These are phyloP conservation scores for Vanderwaltozyma yarrowii DNA, from an alignment of 805 yeast species.

Conservation along the genomic window DNA sequence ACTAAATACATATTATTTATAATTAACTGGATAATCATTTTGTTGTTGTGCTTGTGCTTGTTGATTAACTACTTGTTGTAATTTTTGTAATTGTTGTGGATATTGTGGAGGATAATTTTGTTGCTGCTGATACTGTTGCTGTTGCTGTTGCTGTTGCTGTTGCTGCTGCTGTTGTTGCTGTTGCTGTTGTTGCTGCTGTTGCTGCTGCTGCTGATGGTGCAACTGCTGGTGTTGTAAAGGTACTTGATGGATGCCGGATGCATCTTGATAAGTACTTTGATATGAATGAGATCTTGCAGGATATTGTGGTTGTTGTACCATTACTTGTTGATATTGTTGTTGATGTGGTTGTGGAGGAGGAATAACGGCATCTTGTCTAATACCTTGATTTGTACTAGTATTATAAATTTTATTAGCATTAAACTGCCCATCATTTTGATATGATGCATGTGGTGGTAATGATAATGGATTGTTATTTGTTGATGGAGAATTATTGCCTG, in stretches of 20 bases:
- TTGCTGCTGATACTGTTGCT: too few species aligned
- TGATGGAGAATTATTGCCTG: too few species aligned
- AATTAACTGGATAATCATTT: background rate
- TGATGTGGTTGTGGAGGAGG: too few species aligned
- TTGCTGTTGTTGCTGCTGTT: background rate
- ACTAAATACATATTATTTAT: too few species aligned
- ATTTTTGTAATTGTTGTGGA: background rate
- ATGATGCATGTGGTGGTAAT: too few species aligned
- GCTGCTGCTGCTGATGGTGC: background rate
- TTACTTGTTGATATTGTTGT: too few species aligned
- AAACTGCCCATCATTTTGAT: too few species aligned
- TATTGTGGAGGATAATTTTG: background rate
- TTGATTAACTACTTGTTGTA: slow-evolving; percentile 1
- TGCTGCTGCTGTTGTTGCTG: background rate
- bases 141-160: background rate
- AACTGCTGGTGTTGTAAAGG: background rate
- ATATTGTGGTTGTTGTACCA: too few species aligned
- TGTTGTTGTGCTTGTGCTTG: background rate
- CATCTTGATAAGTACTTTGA: background rate
- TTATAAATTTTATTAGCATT: too few species aligned
- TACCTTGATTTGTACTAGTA: too few species aligned
- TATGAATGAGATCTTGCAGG: background rate
- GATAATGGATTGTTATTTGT: too few species aligned
- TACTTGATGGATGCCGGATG: background rate
- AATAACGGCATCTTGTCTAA: too few species aligned